Evolutionary conservation across 2,329 filamentous ascomycete genomes (phyloP).

Genomic region (Aureobasidium sp.): DNA sequence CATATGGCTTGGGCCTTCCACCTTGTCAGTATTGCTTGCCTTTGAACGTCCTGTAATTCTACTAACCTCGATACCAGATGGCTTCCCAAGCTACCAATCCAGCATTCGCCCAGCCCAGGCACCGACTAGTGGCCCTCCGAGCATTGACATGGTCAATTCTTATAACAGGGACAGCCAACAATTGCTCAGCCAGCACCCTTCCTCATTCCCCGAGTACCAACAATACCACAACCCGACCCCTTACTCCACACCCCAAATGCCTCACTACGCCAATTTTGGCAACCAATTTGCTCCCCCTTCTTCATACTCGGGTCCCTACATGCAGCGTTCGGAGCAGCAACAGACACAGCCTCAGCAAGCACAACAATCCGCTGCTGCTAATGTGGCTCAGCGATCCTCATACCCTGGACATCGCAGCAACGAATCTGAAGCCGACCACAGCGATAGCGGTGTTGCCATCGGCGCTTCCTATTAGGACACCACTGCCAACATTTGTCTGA

Average conservation of each 20-base stretch:
- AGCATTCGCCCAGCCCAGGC: constrained; percentile 10
- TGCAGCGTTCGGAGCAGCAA: constrained; percentile 9
- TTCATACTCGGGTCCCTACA: constrained; percentile 6
- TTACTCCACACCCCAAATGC: constrained; percentile 18
- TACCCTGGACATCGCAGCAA: constrained; percentile 11
- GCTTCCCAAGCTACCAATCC: constrained; percentile 13
- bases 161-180: constrained; percentile 18
- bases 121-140: constrained; percentile 9
- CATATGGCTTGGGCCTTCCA: constrained; percentile 25
- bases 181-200: constrained; percentile 16
- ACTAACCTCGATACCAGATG: constrained; percentile 16
- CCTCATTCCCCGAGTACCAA: constrained; percentile 21
- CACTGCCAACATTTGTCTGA: neutral
- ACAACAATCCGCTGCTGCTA: constrained; percentile 6
- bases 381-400: neutral
- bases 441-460: constrained; percentile 16
- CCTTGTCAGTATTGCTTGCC: constrained; percentile 19
- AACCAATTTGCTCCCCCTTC: constrained; percentile 3
- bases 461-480: constrained; percentile 14
- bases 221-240: constrained; percentile 12
- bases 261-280: constrained; percentile 17
- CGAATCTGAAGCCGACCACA: constrained; percentile 14
- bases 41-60: neutral
- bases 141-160: constrained; percentile 12
- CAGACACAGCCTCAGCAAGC: constrained; percentile 12